Evolutionary conservation across 345 rosid genomes (phyloP), one percentile per base, ranked within the genome.

Genomic region (Pistacia integerrima): DNA sequence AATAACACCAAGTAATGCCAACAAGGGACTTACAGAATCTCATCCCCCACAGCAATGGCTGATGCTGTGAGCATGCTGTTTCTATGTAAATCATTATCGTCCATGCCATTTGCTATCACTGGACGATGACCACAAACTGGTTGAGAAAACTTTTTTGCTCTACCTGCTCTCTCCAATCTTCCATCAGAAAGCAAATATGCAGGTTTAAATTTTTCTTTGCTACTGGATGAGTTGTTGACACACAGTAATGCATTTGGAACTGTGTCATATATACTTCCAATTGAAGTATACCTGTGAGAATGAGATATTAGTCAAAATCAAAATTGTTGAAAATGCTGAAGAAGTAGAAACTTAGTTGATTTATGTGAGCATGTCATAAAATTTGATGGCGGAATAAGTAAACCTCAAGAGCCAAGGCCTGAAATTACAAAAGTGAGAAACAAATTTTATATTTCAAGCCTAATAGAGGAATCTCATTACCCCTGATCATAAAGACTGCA

Each of bases 401-500:
- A 58, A n/a, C 60, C 41, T 44, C 44, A 68, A 48, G 44, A 54
- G 64, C 60, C 64, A 67, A 4, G 63, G 52, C 11, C 10, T 33
- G 44, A 76, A 74, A 51, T 44, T 17, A 56, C 18, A 79, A 54
- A 69, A 58, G 51, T 66, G 51, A 77, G 52, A 67, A 64, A 36
- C 49, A 74, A 51, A 9, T 30, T 16, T 12, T 28, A 68, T 25
- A 75, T 41, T 76, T 75, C 67, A 82, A 76, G 77, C 71, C 35
- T 46, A 54, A 68, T 63, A 52, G 64, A 81, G 54, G 67, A 79
- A 36, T 76, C 46, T 41, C 46, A 75, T 84, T 90, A 96, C 99
- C 99, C 99, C 66, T 91, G 89, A 82, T 96, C 98, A 83, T 96
- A 96, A 77, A 96, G 99, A 79, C 94, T 86, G 87, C 99, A 96